Evolutionary conservation across 345 rosid genomes (phyloP), one percentile per base, ranked within the genome.

Genomic region (Viola odorata): DNA sequence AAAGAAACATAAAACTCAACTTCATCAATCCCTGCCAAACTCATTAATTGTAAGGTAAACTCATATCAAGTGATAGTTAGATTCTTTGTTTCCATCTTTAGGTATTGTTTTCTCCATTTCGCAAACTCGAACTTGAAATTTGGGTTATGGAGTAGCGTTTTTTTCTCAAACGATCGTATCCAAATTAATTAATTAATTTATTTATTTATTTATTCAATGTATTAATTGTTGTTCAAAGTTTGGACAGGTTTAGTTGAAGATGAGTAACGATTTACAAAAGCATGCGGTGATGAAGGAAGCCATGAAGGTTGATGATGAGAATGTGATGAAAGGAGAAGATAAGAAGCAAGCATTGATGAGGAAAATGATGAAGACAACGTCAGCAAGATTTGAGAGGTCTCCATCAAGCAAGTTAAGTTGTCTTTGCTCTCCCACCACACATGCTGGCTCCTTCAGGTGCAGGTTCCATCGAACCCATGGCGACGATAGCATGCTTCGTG

Each of bases 341-440:
- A 52, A 0, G 40, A 69, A 9, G 65, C 76, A 1, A 39, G 16
- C 37, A n/a, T 67, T 73, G 0, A 67, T 64, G 12, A 7, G 1
- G 50, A 4, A 12, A 11, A 47, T 47, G 5, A 47, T 9, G 11
- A 7, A 7, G 12, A 7, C 5, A n/a, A 11, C 0, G 13, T 9
- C 50, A 7, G 9, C 47, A 44, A 47, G 13, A 47, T 11, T n/a
- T 9, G 5, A 7, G 12, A 47, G 50, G 23, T 23, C 36, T 15
- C 37, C n/a, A n/a, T n/a, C n/a, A 4, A 13, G 51, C 14, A 67
- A 79, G 70, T 36, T 15, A 52, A 83, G 70, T 70, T 88, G 95
- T 66, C 80, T 85, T 36, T 88, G 95, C 70, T 80, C 95, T 8
- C 95, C 95, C 6, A 88, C 96, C 13, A 88, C 89, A 2, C 96